A percentile compares a stretch with the other conserved stretches of the same genome.
Evolutionary conservation across 2,329 filamentous ascomycete species (phyloP).

Genomic region (Trichophyton rubrum): DNA sequence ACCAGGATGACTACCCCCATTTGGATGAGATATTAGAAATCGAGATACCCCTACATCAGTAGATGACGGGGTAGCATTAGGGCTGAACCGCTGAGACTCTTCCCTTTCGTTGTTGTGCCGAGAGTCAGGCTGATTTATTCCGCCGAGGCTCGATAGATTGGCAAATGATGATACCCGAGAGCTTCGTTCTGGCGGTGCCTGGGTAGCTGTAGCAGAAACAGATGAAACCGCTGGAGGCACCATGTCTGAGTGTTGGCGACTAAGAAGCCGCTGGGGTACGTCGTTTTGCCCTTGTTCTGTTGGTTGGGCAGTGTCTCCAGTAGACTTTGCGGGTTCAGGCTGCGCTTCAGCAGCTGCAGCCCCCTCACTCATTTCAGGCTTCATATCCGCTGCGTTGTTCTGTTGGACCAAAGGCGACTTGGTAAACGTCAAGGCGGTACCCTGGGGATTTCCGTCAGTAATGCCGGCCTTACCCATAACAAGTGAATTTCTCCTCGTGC

Average conservation of each 20-base stretch:
- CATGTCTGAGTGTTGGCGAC: constrained; percentile 30
- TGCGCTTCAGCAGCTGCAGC: background rate
- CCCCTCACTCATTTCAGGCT: background rate
- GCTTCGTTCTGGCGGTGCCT: constrained; percentile 23
- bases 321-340: background rate
- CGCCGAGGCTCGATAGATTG: constrained; percentile 24
- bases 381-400: constrained; percentile 8
- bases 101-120: constrained; percentile 18
- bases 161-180: constrained; percentile 27
- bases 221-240: constrained; percentile 39
- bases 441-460: constrained; percentile 7
- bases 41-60: constrained; percentile 36
- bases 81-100: constrained; percentile 10
- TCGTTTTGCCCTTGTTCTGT: constrained; percentile 23
- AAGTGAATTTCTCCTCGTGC: constrained; percentile 35
- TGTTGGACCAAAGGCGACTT: constrained; percentile 14
- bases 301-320: background rate
- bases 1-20: constrained; percentile 19
- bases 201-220: constrained; percentile 34
- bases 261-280: constrained; percentile 28
- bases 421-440: background rate
- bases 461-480: constrained; percentile 17
- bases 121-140: constrained; percentile 19
- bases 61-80: constrained; percentile 35
- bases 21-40: constrained; percentile 30